A percentile compares a stretch with the other conserved stretches of the same genome.
Evolutionary conservation across 306 rosid species (phyloP).

Genomic region (Dryas alaskensis): DNA sequence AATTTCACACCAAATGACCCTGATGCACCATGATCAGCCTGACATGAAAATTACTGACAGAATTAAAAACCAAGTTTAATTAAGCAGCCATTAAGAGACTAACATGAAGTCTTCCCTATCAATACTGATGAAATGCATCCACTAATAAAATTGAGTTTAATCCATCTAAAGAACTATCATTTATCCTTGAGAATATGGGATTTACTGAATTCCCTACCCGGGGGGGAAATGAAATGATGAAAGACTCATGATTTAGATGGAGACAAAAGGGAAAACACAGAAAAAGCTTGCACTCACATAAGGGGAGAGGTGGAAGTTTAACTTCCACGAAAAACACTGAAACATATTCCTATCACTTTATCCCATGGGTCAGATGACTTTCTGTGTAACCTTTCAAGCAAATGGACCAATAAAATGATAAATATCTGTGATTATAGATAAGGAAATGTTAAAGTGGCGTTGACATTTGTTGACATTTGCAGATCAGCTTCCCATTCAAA

Average conservation of each 20-base stretch:
- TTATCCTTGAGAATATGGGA: neutral
- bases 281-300: neutral
- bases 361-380: neutral
- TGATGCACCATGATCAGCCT: slow-evolving; percentile 35
- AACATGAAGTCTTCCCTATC: slow-evolving; percentile 1
- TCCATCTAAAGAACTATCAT: neutral
- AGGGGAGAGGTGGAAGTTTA: neutral
- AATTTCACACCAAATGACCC: slow-evolving; percentile 33
- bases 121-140: neutral
- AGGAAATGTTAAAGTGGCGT: neutral
- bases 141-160: neutral
- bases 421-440: slow-evolving; percentile 9
- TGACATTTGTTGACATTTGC: slow-evolving; percentile 13
- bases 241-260: neutral
- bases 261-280: neutral
- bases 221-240: neutral
- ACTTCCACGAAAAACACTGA: slow-evolving; percentile 13
- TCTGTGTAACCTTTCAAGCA: slow-evolving; percentile 9
- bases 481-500: slow-evolving; percentile 6
- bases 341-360: neutral
- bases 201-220: slow-evolving; percentile 1
- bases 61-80: slow-evolving; percentile 21
- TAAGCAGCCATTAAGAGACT: slow-evolving; percentile 16
- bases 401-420: slow-evolving; percentile 13
- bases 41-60: slow-evolving; percentile 25